Percentiles rank a stretch among this genome's conserved stretches.
Conservation (phyloP, 169 alveolate genomes). For the Fabrea salina region DNA sequence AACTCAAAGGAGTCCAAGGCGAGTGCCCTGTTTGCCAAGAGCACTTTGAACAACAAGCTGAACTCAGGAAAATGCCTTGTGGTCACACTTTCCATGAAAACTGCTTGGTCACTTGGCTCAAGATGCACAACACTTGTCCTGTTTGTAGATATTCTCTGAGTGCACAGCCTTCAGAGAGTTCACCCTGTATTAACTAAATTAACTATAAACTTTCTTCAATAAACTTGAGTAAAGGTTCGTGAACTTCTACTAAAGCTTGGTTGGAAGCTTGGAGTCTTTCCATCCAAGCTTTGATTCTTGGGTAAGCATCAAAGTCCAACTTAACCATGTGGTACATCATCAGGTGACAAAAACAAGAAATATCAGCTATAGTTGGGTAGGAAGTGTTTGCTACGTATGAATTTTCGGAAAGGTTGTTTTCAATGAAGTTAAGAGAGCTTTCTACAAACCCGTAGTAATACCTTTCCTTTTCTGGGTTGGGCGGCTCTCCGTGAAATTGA, state of each 20-base stretch:
- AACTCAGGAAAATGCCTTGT: constrained; percentile 39
- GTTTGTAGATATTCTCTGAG: background rate
- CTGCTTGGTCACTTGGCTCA: background rate
- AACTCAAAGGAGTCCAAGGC: background rate
- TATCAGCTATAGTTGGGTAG: background rate
- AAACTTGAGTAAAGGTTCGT: background rate
- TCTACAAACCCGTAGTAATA: background rate
- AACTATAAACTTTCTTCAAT: too few relatives aligned
- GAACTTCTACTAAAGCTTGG: constrained; percentile 10
- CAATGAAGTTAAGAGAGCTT: background rate
- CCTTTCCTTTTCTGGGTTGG: background rate
- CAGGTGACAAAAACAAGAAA: background rate
- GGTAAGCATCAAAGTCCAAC: background rate
- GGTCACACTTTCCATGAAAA: background rate
- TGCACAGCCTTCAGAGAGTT: too few relatives aligned
- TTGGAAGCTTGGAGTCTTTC: background rate
- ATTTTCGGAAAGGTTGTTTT: background rate
- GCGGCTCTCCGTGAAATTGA: background rate
- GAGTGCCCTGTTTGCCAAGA: constrained; percentile 4
- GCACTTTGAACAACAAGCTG: background rate
- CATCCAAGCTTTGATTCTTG: background rate
- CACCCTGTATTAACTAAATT: too few relatives aligned
- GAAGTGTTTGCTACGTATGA: background rate
- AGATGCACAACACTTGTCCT: background rate
- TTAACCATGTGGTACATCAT: background rate